Evolutionary conservation across 345 rosid genomes (phyloP).

Genomic region (Lenwebbia sp.): DNA sequence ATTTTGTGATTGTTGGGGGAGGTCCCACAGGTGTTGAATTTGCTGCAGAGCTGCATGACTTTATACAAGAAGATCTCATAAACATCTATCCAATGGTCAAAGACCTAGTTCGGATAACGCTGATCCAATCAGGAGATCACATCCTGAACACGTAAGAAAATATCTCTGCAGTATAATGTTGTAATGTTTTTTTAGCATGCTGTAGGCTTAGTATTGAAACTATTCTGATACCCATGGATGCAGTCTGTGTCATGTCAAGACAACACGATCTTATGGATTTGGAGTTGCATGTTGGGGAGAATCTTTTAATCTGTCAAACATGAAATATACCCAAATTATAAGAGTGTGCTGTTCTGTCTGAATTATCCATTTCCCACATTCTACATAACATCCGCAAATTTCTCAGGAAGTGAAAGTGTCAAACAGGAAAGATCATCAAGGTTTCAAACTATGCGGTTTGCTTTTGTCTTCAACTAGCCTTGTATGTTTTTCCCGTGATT

Average conservation of each 20-base stretch:
- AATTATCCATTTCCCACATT: not conserved
- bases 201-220: not conserved
- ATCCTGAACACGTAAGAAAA: constrained; percentile 69
- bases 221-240: not conserved
- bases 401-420: not conserved
- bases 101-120: constrained; percentile 58
- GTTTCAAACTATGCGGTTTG: not conserved
- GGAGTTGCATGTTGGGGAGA: not conserved
- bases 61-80: constrained; percentile 57
- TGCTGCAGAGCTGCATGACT: constrained; percentile 97
- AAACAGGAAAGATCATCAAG: not conserved
- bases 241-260: not conserved
- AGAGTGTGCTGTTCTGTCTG: not conserved
- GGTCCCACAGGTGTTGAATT: constrained; percentile 99
- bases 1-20: constrained; percentile 93
- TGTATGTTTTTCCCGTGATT: not conserved
- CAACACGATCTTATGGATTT: not conserved
- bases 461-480: not conserved
- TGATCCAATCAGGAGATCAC: constrained; percentile 96
- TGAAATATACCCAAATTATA: not conserved
- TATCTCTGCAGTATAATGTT: not conserved
- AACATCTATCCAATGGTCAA: constrained; percentile 62
- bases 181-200: not conserved
- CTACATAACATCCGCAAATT: not conserved
- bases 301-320: not conserved